A percentile compares a stretch with the other conserved stretches of the same genome.
Evolutionary conservation across 495 filamentous ascomycete genomes (phyloP).

Genomic region (Xeromyces bisporus): DNA sequence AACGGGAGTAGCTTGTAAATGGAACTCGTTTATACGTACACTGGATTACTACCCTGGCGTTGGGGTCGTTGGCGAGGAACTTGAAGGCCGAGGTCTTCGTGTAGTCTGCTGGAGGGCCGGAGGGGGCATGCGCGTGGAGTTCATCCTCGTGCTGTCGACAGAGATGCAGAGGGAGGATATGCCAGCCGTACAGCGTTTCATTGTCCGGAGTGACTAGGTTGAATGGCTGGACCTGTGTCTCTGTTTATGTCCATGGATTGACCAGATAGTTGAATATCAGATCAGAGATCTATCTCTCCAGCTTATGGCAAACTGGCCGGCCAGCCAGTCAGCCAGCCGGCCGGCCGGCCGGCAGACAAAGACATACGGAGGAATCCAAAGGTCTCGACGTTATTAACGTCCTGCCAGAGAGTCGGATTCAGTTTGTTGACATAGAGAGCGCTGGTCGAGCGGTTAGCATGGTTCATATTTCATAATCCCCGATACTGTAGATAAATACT

Average conservation of each 20-base stretch:
- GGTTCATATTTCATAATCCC: too few species aligned
- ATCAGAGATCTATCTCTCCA: too few species aligned
- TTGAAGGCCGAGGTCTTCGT: constrained; percentile 31
- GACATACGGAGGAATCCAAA: constrained; percentile 69
- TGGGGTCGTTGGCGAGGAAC: constrained; percentile 37
- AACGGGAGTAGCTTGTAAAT: background rate
- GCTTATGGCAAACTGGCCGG: too few species aligned
- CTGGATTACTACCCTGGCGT: constrained; percentile 38
- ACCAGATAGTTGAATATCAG: too few species aligned
- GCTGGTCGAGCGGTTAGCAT: constrained; percentile 23
- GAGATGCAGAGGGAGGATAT: constrained; percentile 38
- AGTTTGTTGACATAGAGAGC: constrained; percentile 63
- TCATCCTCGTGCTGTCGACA: constrained; percentile 32
- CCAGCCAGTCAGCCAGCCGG: too few species aligned
- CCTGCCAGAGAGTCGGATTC: constrained; percentile 48
- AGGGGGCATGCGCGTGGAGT: constrained; percentile 26
- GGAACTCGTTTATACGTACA: constrained; percentile 22
- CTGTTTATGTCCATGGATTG: constrained; percentile 7
- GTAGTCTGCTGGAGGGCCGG: constrained; percentile 24
- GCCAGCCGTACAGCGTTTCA: constrained; percentile 43
- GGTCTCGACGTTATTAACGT: constrained; percentile 52
- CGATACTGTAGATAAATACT: background rate
- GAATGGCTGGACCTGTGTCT: constrained; percentile 45
- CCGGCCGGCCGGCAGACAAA: background rate
- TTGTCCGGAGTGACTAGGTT: constrained; percentile 38